Evolutionary conservation across 179 eudicot genomes (phyloP).

Genomic region (Beta macrorhiza): DNA sequence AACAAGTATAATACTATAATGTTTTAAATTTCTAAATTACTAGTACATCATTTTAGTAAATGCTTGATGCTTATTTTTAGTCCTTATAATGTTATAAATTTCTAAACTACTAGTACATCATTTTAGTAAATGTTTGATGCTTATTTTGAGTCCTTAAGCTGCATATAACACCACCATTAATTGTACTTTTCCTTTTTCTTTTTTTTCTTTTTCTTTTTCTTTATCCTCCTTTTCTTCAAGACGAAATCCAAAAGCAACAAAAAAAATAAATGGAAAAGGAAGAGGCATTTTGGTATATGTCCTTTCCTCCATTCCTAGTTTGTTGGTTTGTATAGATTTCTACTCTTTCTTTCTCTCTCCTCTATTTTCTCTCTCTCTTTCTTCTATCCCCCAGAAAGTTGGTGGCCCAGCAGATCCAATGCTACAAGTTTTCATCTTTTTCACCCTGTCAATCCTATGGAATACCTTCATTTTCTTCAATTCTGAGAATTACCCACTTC

Average conservation of each 20-base stretch:
- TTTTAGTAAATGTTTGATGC: too few relatives aligned
- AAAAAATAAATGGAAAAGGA: background rate
- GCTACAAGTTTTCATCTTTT: conserved; percentile 22
- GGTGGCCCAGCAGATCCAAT: conserved; percentile 34
- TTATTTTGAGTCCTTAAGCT: too few relatives aligned
- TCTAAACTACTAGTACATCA: too few relatives aligned
- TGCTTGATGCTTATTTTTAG: too few relatives aligned
- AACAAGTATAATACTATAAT: too few relatives aligned
- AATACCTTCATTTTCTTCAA: conserved; percentile 11
- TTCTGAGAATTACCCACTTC: conserved; percentile 13
- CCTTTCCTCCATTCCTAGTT: conserved; percentile 23
- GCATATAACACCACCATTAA: too few relatives aligned
- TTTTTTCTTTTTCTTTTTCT: background rate
- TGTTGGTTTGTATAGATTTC: conserved; percentile 28
- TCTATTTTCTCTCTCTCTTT: background rate
- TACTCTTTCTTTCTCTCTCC: conserved; percentile 7
- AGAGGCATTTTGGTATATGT: conserved; percentile 5
- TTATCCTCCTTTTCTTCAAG: conserved; percentile 10
- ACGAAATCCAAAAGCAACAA: conserved; percentile 26
- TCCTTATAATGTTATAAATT: too few relatives aligned
- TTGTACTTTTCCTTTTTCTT: background rate
- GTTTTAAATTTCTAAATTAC: too few relatives aligned
- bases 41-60: too few relatives aligned
- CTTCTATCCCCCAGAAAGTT: conserved; percentile 14
- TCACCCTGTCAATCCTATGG: conserved; percentile 12